Percentiles rank a stretch among this genome's conserved stretches.
Conservation (phyloP, 2,329 filamentous ascomycete species). For the Neofusicoccum laricinum region DNA sequence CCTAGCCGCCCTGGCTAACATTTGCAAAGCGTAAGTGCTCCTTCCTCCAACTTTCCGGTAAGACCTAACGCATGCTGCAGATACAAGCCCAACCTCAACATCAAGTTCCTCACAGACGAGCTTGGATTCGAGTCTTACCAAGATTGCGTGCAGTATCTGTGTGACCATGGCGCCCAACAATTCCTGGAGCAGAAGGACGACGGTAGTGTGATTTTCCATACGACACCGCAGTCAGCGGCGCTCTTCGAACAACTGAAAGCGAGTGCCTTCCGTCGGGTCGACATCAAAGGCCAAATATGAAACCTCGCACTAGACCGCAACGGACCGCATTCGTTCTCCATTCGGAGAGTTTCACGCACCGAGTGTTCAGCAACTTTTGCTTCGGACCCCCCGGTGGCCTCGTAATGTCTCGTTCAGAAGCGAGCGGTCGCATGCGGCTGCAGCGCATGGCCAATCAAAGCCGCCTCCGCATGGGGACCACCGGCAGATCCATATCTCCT, state of each 20-base stretch:
- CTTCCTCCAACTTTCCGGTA: too few relatives aligned
- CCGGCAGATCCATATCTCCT: background rate
- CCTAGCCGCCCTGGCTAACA: conserved; percentile 81
- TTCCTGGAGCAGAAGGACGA: conserved; percentile 74
- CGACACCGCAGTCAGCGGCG: conserved; percentile 30
- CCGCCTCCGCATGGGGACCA: background rate
- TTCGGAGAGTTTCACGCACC: background rate
- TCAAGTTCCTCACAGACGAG: conserved; percentile 92
- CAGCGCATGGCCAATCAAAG: background rate
- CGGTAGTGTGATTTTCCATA: conserved; percentile 44
- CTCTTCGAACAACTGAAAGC: conserved; percentile 73
- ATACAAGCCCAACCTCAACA: conserved; percentile 85
- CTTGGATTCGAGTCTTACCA: conserved; percentile 92
- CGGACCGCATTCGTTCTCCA: background rate
- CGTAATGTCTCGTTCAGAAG: background rate
- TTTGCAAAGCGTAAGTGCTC: conserved; percentile 84
- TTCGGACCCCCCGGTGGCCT: background rate
- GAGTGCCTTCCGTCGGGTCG: conserved; percentile 78
- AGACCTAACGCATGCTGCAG: conserved; percentile 46
- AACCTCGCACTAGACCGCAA: background rate
- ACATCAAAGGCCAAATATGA: conserved; percentile 97
- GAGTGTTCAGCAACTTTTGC: background rate
- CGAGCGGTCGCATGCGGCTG: background rate
- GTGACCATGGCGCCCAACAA: conserved; percentile 71
- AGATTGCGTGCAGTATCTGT: conserved; percentile 86